Evolutionary conservation across 306 rosid species (phyloP), one percentile per base, ranked within the genome.

Genomic region (Malus fusca): DNA sequence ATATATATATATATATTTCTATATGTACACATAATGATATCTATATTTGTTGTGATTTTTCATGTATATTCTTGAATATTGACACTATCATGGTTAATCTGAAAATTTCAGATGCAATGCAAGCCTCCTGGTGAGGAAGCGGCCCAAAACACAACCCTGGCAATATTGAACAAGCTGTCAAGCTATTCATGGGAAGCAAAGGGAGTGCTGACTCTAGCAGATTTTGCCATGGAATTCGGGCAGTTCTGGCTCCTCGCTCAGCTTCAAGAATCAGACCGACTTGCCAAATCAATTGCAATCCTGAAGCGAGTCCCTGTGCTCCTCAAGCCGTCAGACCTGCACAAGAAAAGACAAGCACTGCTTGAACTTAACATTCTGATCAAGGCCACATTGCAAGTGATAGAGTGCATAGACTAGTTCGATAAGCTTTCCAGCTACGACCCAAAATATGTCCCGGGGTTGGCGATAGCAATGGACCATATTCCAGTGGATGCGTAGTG

Each of bases 141-240:
- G 58, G 89, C 89, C 9, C 92, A 89, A 84, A 78, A 76, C 15
- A 81, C 93, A 2, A 83, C 93, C 25, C 28, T 84, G 9, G 22
- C 87, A 11, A 88, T 92, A 13, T 88, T 90, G 2, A 79, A 79
- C 78, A 86, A 80, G 86, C 79, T 92, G 1, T 69, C 87, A 19
- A 63, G 13, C 43, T 88, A 83, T 66, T 17, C 75, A 0, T 92
- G 94, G 98, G 87, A 83, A n/a, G 91, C 89, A 23, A 90, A 90
- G 75, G 88, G 86, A 1, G 91, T 88, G 72, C 75, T 92, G 18
- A 82, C 94, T 8, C 81, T 92, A 0, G 90, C 92, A 1, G 96
- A 96, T n/a, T 92, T 92, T 69, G 83, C 94, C 1, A 6, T 86
- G 12, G 93, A 93, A 30, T 90, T 80, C 43, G 92, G 95, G 0